Conservation (phyloP, 164 flowering plant genomes). For the Kalanchoe fedtschenkoi region DNA sequence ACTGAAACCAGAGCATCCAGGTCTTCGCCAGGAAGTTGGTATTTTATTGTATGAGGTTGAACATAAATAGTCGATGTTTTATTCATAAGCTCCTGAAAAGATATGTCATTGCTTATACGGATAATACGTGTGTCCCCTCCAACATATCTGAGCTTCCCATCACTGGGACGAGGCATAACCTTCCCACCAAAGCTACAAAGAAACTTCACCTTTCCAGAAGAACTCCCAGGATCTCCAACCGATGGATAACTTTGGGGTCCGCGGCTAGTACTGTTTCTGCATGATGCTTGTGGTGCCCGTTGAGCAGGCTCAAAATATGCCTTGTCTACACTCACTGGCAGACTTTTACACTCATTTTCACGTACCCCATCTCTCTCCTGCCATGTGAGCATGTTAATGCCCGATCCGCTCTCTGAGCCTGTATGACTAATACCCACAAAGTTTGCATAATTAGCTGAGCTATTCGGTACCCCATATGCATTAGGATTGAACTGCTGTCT, state of each 20-base stretch:
- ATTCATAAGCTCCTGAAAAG: conserved; percentile 60
- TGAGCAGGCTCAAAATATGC: conserved; percentile 26
- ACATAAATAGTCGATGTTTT: conserved; percentile 34
- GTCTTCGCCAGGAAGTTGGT: conserved; percentile 96
- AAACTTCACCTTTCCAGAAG: conserved; percentile 13
- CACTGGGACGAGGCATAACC: conserved; percentile 1
- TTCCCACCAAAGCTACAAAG: background rate
- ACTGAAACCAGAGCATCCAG: conserved; percentile 93
- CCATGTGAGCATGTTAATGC: conserved; percentile 27
- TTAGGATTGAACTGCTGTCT: conserved; percentile 22
- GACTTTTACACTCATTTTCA: conserved; percentile 34
- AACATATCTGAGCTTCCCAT: background rate
- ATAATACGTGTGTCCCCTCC: conserved; percentile 46
- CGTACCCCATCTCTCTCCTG: conserved; percentile 26
- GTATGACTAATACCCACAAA: conserved; percentile 41
- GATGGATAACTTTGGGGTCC: conserved; percentile 37
- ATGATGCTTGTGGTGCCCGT: conserved; percentile 26
- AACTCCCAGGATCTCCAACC: conserved; percentile 40
- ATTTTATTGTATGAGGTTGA: conserved; percentile 56
- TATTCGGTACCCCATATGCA: background rate
- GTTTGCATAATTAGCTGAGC: conserved; percentile 49
- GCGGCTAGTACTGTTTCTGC: conserved; percentile 30
- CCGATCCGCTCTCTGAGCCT: conserved; percentile 65
- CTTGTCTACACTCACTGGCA: conserved; percentile 26
- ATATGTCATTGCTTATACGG: conserved; percentile 48